Conservation (phyloP, 768 basidiomycete genomes). For the Coprinellus micaceus region DNA sequence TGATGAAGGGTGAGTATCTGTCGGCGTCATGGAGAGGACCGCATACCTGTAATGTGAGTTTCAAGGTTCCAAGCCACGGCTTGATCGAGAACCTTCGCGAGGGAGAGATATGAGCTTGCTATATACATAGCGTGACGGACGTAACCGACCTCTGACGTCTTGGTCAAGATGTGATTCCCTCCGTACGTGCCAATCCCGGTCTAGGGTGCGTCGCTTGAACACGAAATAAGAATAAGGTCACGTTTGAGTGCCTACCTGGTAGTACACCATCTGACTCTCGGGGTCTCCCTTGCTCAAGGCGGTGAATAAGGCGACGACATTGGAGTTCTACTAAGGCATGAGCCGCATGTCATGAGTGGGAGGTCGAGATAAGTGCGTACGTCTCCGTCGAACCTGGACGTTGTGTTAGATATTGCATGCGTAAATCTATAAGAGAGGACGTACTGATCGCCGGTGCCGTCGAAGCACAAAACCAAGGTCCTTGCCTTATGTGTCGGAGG, state of each 20-base stretch:
- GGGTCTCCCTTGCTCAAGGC: slow-evolving; percentile 33
- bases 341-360: background rate
- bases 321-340: slow-evolving; percentile 30
- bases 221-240: background rate
- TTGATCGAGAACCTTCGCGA: slow-evolving; percentile 35
- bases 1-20: slow-evolving; percentile 11
- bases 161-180: slow-evolving; percentile 41
- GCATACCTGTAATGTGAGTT: slow-evolving; percentile 47
- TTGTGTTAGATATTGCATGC: background rate
- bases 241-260: slow-evolving; percentile 23
- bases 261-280: slow-evolving; percentile 33
- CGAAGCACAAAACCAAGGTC: slow-evolving; percentile 57
- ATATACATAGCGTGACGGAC: background rate
- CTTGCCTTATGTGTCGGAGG: slow-evolving; percentile 16
- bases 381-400: slow-evolving; percentile 18
- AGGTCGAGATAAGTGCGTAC: slow-evolving; percentile 7
- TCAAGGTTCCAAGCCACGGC: slow-evolving; percentile 47
- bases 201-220: slow-evolving; percentile 20
- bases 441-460: slow-evolving; percentile 48
- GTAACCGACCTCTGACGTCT: slow-evolving; percentile 35
- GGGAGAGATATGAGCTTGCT: background rate
- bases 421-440: background rate
- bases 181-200: slow-evolving; percentile 53
- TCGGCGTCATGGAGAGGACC: background rate
- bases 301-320: slow-evolving; percentile 35